These are phyloP conservation scores for Nyssa sinensis DNA, from an alignment of 148 eudicot species.

Conservation along the genomic window DNA sequence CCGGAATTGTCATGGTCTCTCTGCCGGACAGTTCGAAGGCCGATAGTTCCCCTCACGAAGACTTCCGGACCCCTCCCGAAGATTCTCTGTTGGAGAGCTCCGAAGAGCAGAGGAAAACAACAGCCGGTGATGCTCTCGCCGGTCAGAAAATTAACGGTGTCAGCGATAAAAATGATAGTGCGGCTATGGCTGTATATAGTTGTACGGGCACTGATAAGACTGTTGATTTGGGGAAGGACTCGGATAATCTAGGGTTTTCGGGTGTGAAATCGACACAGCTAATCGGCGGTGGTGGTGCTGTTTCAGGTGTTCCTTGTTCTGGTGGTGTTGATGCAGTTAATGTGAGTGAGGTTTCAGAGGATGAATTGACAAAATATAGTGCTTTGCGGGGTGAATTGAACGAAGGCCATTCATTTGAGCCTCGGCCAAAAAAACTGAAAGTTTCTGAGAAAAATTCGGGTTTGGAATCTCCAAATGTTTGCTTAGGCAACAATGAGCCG, in stretches of 20 bases:
- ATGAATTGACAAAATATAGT: constrained; percentile 1
- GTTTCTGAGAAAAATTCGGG: background rate
- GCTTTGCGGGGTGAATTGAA: constrained; percentile 12
- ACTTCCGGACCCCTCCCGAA: constrained; percentile 24
- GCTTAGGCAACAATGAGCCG: background rate
- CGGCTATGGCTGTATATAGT: background rate
- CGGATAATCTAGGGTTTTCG: constrained; percentile 31
- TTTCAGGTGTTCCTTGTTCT: background rate
- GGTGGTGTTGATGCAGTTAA: too few relatives aligned
- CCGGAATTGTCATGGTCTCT: constrained; percentile 26
- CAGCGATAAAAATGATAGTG: background rate
- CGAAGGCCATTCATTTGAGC: background rate
- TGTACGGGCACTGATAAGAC: background rate
- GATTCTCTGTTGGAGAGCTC: constrained; percentile 14
- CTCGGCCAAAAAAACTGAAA: constrained; percentile 14
- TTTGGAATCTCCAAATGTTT: background rate
- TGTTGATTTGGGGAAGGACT: constrained; percentile 17
- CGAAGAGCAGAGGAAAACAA: constrained; percentile 7
- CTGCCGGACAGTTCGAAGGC: constrained; percentile 11
- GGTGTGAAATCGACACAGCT: constrained; percentile 4
- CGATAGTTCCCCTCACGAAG: too few relatives aligned
- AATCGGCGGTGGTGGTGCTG: constrained; percentile 3
- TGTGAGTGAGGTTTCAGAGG: constrained; percentile 6
- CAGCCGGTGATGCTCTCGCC: background rate
- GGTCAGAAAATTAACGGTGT: background rate